Evolutionary conservation across 1,284 basidiomycete species (phyloP), one percentile per base, ranked within the genome.

Genomic region (Ustilago xerochloae): DNA sequence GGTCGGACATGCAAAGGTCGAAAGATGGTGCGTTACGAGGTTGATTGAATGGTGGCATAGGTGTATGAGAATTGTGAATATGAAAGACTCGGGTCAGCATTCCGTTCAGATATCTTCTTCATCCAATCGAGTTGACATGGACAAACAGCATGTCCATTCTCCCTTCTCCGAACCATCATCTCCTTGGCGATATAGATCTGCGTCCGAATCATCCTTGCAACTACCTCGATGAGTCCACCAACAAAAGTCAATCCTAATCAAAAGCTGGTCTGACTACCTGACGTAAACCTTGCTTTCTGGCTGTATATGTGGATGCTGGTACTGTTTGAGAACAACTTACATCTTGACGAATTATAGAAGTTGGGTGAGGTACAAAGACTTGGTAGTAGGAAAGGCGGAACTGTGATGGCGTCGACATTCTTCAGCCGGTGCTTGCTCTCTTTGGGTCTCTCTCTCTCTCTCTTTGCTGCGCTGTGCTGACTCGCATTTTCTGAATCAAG

Each of bases 271-370:
- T n/a, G n/a, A n/a, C n/a, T n/a, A n/a, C n/a, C n/a, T n/a, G n/a
- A n/a, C n/a, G n/a, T n/a, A n/a, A n/a, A n/a, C n/a, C n/a, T n/a
- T n/a, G n/a, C n/a, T n/a, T n/a, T n/a, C n/a, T n/a, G n/a, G n/a
- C n/a, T n/a, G n/a, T n/a, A n/a, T n/a, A n/a, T 15, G 4, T 10
- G 4, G 38, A 20, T 39, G 38, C n/a, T 20, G 38, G 38, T 18
- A 20, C 20, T 7, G n/a, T n/a, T n/a, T n/a, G 36, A 16, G 12
- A 22, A 38, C 24, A 30, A 73, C 70, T 73, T 73, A 73, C 70
- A 73, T 73, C 70, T 68, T 73, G 70, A 73, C 70, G 64, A 47
- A 64, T 48, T 67, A 73, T 72, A 56, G 41, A 30, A n/a, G 20
- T 15, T 24, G 50, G 59, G 69, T 63, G 62, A 63, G 55, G 56